Evolutionary conservation across 768 basidiomycete species (phyloP).

Genomic region (Galerina marginata): DNA sequence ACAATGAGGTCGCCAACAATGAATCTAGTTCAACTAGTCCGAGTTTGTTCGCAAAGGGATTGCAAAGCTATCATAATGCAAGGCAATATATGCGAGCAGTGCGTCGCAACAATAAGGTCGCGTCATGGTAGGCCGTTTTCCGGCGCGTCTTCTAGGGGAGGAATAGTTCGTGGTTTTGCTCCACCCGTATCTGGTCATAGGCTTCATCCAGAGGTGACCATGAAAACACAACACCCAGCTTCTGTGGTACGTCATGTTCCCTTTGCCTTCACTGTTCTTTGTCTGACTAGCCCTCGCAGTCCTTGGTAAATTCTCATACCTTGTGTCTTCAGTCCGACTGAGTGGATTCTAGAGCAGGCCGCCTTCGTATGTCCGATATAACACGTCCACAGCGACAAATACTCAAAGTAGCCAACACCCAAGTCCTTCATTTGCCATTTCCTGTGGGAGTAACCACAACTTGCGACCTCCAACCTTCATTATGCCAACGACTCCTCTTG

Average conservation of each 20-base stretch:
- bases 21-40: neutral
- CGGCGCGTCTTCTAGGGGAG: neutral
- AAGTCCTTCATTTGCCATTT: neutral
- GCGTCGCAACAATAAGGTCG: slow-evolving; percentile 9
- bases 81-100: slow-evolving; percentile 17
- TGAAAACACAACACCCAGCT: neutral
- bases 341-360: no score
- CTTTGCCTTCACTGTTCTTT: neutral
- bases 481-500: neutral
- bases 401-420: neutral
- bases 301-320: neutral
- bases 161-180: neutral
- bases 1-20: neutral
- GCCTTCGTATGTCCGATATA: no score
- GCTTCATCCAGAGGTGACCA: neutral
- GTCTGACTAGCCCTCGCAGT: neutral
- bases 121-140: neutral
- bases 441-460: neutral
- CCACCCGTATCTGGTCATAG: neutral
- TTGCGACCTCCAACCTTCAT: neutral
- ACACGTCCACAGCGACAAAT: neutral
- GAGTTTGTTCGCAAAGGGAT: slow-evolving; percentile 14
- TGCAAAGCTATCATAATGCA: slow-evolving; percentile 10
- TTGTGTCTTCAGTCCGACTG: no score
- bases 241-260: neutral